Conservation (phyloP, 2,329 filamentous ascomycete genomes). For the Phaeosphaeriaceae sp. region DNA sequence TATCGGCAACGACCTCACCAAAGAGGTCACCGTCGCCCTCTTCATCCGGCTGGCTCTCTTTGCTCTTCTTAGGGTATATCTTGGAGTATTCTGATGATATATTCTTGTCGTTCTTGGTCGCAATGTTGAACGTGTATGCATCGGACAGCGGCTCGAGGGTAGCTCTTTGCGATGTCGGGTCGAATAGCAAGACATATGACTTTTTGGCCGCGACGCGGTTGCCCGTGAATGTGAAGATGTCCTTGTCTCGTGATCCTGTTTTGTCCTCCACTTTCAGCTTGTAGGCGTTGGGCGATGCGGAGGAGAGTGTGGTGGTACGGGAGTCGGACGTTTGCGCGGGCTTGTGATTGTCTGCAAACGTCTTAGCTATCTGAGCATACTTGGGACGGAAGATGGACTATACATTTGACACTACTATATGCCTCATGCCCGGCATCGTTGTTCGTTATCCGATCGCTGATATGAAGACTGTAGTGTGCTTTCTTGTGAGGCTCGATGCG, state of each 20-base stretch:
- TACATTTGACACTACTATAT: slow-evolving; percentile 48
- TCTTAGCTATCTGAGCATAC: slow-evolving; percentile 17
- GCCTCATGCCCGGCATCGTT: slow-evolving; percentile 19
- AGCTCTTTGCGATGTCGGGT: slow-evolving; percentile 75
- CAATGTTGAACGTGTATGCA: slow-evolving; percentile 87
- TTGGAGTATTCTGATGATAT: slow-evolving; percentile 73
- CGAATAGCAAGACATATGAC: slow-evolving; percentile 71
- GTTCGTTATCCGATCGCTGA: slow-evolving; percentile 43
- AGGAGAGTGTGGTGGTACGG: slow-evolving; percentile 36
- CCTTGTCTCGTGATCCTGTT: slow-evolving; percentile 29
- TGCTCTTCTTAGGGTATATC: slow-evolving; percentile 54
- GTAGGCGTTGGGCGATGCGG: slow-evolving; percentile 32
- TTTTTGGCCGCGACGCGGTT: slow-evolving; percentile 39
- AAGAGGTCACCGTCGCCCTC: slow-evolving; percentile 40
- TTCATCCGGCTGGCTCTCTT: slow-evolving; percentile 30
- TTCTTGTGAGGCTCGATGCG: slow-evolving; percentile 49
- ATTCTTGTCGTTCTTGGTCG: slow-evolving; percentile 69
- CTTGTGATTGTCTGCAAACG: slow-evolving; percentile 54
- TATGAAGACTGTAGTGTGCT: slow-evolving; percentile 45
- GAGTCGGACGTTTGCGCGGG: slow-evolving; percentile 43
- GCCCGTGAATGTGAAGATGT: slow-evolving; percentile 52
- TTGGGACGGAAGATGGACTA: slow-evolving; percentile 4
- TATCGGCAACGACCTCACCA: slow-evolving; percentile 33
- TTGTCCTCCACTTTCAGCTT: slow-evolving; percentile 40
- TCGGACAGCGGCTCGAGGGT: slow-evolving; percentile 82